These are phyloP conservation scores for Penicillium canescens DNA, from an alignment of 495 filamentous ascomycete genomes.

Conservation along the genomic window DNA sequence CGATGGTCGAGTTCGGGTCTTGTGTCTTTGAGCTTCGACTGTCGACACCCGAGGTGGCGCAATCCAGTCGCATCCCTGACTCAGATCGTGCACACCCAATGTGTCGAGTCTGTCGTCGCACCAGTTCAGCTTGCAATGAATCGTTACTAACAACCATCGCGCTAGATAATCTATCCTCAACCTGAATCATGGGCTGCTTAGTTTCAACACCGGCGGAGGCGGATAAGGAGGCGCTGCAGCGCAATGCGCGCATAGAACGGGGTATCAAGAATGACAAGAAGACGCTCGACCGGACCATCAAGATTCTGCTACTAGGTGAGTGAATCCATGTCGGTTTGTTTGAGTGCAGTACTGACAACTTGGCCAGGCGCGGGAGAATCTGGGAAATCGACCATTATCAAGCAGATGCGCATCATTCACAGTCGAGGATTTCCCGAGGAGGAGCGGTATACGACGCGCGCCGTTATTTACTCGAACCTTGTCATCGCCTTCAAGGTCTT, in stretches of 20 bases:
- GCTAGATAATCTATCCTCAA: constrained; percentile 5
- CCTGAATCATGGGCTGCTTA: constrained; percentile 44
- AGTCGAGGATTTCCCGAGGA: constrained; percentile 86
- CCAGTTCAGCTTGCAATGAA: background rate
- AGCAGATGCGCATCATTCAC: constrained; percentile 99
- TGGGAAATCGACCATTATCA: constrained; percentile 96
- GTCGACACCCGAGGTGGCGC: constrained; percentile 4
- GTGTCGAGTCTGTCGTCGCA: background rate
- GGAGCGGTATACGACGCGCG: constrained; percentile 89
- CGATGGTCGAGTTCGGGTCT: constrained; percentile 3
- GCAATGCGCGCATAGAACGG: constrained; percentile 69
- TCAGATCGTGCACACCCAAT: constrained; percentile 14
- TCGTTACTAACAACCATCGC: constrained; percentile 8
- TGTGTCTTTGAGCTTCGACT: constrained; percentile 15
- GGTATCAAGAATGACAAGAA: constrained; percentile 80
- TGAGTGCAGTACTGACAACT: constrained; percentile 9
- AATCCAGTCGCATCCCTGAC: constrained; percentile 32
- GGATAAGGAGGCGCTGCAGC: constrained; percentile 44
- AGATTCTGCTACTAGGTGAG: constrained; percentile 77
- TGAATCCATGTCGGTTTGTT: constrained; percentile 20
- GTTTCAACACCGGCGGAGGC: constrained; percentile 41
- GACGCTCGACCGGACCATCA: constrained; percentile 74
- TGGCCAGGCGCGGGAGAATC: constrained; percentile 88
- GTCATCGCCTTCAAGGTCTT: constrained; percentile 86
- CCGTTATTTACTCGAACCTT: constrained; percentile 92